These are phyloP conservation scores for Teunomyces panamensis DNA, from an alignment of 805 yeast genomes.

Conservation along the genomic window DNA sequence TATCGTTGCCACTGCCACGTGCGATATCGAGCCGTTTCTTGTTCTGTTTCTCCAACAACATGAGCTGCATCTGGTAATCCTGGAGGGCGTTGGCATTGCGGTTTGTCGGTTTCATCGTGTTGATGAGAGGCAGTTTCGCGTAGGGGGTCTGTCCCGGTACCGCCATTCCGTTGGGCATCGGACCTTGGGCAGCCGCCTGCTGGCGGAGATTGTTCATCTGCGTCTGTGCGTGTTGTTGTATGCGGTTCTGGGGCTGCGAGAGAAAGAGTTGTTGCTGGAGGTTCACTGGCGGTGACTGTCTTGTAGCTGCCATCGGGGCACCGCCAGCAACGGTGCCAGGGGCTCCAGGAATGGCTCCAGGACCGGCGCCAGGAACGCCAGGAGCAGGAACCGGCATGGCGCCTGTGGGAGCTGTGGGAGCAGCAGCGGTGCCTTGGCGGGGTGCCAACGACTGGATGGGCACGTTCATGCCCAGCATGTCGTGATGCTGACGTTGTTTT, in stretches of 20 bases:
- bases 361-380: background rate
- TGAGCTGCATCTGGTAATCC: slow-evolving; percentile 78
- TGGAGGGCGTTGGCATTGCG: slow-evolving; percentile 58
- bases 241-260: slow-evolving; percentile 26
- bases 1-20: slow-evolving; percentile 27
- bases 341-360: background rate
- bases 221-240: slow-evolving; percentile 46
- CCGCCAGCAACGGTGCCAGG: slow-evolving; percentile 2
- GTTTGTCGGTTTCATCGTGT: background rate
- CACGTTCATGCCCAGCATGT: slow-evolving; percentile 40
- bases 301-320: background rate
- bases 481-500: slow-evolving; percentile 59
- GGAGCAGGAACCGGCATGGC: background rate
- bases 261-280: slow-evolving; percentile 32
- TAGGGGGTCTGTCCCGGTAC: background rate
- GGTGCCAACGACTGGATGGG: slow-evolving; percentile 10
- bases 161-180: background rate
- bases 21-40: slow-evolving; percentile 61
- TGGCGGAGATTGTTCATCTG: slow-evolving; percentile 52
- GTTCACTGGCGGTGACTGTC: slow-evolving; percentile 3
- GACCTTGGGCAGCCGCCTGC: slow-evolving; percentile 32
- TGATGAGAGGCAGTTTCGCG: background rate
- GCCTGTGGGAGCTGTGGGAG: background rate
- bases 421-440: background rate
- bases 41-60: slow-evolving; percentile 73